Evolutionary conservation across 306 rosid genomes (phyloP), one percentile per base, ranked within the genome.

Genomic region (Parietaria judaica): DNA sequence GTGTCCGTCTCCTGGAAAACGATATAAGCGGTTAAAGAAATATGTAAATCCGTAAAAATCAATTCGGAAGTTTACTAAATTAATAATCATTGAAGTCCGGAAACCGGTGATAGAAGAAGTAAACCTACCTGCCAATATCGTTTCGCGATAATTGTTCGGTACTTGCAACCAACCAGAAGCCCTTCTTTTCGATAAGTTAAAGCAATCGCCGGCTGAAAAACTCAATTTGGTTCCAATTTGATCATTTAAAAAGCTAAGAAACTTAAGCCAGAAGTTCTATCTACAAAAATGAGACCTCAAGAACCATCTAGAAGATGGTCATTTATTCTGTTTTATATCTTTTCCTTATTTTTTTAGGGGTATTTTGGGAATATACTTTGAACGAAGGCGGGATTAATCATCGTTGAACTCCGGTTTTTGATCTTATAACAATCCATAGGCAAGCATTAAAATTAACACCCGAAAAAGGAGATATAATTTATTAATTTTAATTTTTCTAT

Each of bases 121-220:
- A 43, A 13, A n/a, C 8, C 31, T 83, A 90, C 98, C 98, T 77
- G 89, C 98, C 98, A 88, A 79, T 81, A 91, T 68, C 76, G 81
- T 81, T 85, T 91, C 16, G 55, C 81, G 31, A 23, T 23, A 53
- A 72, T 14, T 10, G 89, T 73, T 72, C 98, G 81, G 66, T 80
- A 91, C 80, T 87, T 91, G 83, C 98, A 91, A 61, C 96, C 92
- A 64, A 88, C 92, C 15, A 81, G 72, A 58, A 60, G 73, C 45
- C 96, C 98, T 46, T 83, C 78, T 68, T 50, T 79, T 74, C 73
- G 76, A 65, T 91, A 91, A 53, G 95, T 76, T 77, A 91, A 88
- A 51, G 98, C 98, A 71, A 91, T 88, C 57, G 78, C 66, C 11
- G 37, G 38, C 96, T 90, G 87, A 71, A 50, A 72, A 65, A 34